Base-by-base conservation (phyloP, 129 eudicot genomes). In the Heracleum sosnowskyi region DNA sequence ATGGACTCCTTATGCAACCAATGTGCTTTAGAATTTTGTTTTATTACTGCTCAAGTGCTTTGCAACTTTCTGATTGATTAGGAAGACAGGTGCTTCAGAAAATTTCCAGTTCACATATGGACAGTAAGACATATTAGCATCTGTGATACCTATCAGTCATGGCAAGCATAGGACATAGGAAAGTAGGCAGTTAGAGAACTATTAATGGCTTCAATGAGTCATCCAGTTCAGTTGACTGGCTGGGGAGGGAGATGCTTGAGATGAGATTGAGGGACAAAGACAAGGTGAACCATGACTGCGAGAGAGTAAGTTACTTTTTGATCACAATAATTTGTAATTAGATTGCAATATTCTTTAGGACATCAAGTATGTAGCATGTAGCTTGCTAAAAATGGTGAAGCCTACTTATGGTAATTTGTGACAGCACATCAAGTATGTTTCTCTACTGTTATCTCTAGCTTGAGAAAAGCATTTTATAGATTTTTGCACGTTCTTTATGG, bases 151-250 rank as follows among this genome's bases (percentile, higher is more conserved):
- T 24, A 57, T 57, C 15, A 57, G 33, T 62, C 46, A 93, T 94
- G 98, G n/a, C n/a, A n/a, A n/a, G n/a, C n/a, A n/a, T n/a, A n/a
- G n/a, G n/a, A n/a, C n/a, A n/a, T n/a, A n/a, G 90, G 39, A 97
- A 93, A 69, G 93, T 87, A 34, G 96, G 98, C 45, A 88, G 96
- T 88, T 94, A 97, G 46, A 91, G n/a, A n/a, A n/a, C n/a, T n/a
- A n/a, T n/a, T n/a, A n/a, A n/a, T n/a, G n/a, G n/a, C n/a, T n/a
- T n/a, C n/a, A n/a, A n/a, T n/a, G n/a, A n/a, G n/a, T n/a, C n/a
- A n/a, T n/a, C n/a, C n/a, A n/a, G n/a, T n/a, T n/a, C n/a, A n/a
- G n/a, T n/a, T n/a, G n/a, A n/a, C n/a, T n/a, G n/a, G n/a, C n/a
- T n/a, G n/a, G n/a, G n/a, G n/a, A n/a, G n/a, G n/a, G n/a, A n/a